A percentile compares a stretch with the other conserved stretches of the same genome.
phyloP scores from a whole-genome alignment of 2,329 filamentous ascomycete species.

The Colletotrichum lentis region DNA sequence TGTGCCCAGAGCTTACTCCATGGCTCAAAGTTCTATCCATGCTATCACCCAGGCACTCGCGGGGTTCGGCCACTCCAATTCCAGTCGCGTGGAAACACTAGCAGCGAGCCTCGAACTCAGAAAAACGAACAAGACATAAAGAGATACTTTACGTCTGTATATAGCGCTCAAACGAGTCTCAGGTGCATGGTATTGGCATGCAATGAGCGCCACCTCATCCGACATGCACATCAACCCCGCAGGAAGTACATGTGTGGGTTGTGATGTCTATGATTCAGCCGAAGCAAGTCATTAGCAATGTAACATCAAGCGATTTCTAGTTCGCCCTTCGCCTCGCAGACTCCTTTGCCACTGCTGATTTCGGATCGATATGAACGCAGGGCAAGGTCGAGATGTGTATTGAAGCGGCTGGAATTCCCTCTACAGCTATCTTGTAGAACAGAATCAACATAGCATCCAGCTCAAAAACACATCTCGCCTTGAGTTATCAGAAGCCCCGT shows the following conservation, averaged over 20 bases:
- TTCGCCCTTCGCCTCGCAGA: not conserved
- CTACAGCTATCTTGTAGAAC: not conserved
- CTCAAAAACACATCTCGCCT: not conserved
- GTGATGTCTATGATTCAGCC: not conserved
- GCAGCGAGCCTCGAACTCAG: not conserved
- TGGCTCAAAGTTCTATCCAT: not conserved
- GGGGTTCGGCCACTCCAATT: not conserved
- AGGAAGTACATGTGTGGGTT: not conserved
- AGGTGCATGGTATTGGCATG: not conserved
- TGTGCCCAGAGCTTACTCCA: not conserved
- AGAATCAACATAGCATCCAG: not conserved
- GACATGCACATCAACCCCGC: not conserved
- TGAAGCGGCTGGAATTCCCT: not conserved
- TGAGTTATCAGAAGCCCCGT: not conserved
- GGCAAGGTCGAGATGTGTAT: not conserved
- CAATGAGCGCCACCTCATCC: not conserved
- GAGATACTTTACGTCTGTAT: not conserved
- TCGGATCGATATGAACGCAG: not conserved
- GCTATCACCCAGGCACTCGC: not conserved
- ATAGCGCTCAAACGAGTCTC: too few species aligned
- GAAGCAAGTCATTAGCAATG: not conserved
- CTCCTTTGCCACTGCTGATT: not conserved
- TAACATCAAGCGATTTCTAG: not conserved
- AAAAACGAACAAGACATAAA: not conserved
- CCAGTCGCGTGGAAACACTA: not conserved